Conservation (phyloP, 208 protist genomes). For the Leishmania turanica region DNA sequence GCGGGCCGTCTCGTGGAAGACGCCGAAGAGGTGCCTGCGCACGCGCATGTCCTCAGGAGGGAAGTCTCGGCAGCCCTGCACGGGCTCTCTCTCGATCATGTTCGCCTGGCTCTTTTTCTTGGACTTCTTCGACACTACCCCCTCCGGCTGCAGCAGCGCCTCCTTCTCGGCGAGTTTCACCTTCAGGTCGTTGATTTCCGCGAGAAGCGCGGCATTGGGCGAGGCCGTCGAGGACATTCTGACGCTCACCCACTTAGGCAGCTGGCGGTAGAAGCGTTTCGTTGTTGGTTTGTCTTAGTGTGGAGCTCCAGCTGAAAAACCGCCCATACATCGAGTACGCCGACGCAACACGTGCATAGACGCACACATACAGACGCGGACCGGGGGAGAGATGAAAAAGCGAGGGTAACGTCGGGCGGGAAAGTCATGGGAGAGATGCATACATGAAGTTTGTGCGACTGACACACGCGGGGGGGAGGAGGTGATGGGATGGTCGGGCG, state of each 20-base stretch:
- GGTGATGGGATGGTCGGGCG: not conserved
- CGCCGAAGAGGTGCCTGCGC: conserved; percentile 91
- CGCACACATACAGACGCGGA: not conserved
- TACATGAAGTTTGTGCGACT: not conserved
- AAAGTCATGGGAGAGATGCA: not conserved
- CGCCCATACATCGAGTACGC: not conserved
- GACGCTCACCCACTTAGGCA: conserved; percentile 10
- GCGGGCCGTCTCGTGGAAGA: conserved; percentile 83
- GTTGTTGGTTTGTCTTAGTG: conserved; percentile 9
- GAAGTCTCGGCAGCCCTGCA: conserved; percentile 96
- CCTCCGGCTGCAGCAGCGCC: conserved; percentile 42
- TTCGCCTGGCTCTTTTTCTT: conserved; percentile 92
- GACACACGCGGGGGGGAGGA: not conserved
- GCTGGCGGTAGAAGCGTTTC: conserved; percentile 20
- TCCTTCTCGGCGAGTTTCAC: conserved; percentile 52
- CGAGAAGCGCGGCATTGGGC: conserved; percentile 47
- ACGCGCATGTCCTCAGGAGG: conserved; percentile 94
- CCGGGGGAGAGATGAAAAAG: not conserved
- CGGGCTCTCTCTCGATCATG: conserved; percentile 91
- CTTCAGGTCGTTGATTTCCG: conserved; percentile 70
- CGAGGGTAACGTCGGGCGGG: not conserved
- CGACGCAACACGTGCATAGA: not conserved
- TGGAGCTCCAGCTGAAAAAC: not conserved
- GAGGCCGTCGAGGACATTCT: conserved; percentile 22
- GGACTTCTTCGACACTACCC: conserved; percentile 63